Percentiles rank a stretch among this genome's conserved stretches.
Conservation (phyloP, 805 yeast genomes). For the Teunomyces aglyptinius region DNA sequence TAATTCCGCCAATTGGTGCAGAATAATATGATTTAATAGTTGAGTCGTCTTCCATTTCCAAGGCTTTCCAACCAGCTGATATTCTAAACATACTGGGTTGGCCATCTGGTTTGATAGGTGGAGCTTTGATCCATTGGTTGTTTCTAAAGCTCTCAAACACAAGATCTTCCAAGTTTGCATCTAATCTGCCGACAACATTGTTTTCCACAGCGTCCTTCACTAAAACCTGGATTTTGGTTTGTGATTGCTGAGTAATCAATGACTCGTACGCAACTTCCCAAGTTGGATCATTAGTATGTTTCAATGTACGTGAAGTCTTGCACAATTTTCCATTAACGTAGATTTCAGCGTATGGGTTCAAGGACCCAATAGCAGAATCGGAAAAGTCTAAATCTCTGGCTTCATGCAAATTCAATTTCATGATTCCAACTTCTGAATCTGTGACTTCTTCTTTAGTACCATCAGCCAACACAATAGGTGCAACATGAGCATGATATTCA, state of each 20-base stretch:
- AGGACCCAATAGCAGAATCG: conserved; percentile 48
- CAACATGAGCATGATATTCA: conserved; percentile 48
- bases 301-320: conserved; percentile 59
- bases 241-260: conserved; percentile 59
- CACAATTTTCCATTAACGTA: conserved; percentile 55
- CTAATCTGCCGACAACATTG: conserved; percentile 51
- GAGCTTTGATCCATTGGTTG: conserved; percentile 47
- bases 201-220: conserved; percentile 62
- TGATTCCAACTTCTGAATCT: conserved; percentile 71
- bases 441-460: conserved; percentile 50
- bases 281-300: conserved; percentile 68
- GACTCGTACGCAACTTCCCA: conserved; percentile 66
- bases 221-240: conserved; percentile 52
- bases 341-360: conserved; percentile 69
- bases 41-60: conserved; percentile 48
- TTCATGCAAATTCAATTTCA: conserved; percentile 60
- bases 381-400: conserved; percentile 57
- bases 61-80: conserved; percentile 68
- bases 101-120: conserved; percentile 35
- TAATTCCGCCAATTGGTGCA: conserved; percentile 67
- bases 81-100: conserved; percentile 43
- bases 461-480: conserved; percentile 45
- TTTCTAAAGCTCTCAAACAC: conserved; percentile 49
- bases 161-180: conserved; percentile 53
- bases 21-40: conserved; percentile 43